These are phyloP conservation scores for Saussurea involucrata DNA, from an alignment of 129 eudicot genomes.

Conservation along the genomic window DNA sequence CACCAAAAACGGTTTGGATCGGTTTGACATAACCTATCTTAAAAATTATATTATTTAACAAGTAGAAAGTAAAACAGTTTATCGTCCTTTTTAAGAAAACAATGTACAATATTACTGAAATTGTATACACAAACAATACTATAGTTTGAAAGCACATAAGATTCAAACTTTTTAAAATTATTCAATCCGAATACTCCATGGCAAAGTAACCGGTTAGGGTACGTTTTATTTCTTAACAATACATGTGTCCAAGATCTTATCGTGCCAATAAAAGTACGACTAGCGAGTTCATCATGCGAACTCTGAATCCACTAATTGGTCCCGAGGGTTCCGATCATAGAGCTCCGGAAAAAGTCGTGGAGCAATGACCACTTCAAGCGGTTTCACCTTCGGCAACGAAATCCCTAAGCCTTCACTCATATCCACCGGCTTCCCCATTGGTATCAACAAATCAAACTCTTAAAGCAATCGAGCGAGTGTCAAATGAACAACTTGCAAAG, in stretches of 20 bases:
- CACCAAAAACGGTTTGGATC: too few relatives aligned
- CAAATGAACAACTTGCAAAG: conserved; percentile 17
- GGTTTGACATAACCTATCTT: too few relatives aligned
- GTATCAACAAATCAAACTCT: conserved; percentile 25
- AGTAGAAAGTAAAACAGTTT: too few relatives aligned
- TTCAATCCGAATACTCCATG: too few relatives aligned
- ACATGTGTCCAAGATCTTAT: neutral
- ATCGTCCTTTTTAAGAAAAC: too few relatives aligned
- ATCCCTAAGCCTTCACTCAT: conserved; percentile 20
- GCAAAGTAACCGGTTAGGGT: too few relatives aligned
- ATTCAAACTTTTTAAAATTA: too few relatives aligned
- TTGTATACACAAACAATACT: too few relatives aligned
- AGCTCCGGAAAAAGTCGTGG: conserved; percentile 21
- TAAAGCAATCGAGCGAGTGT: conserved; percentile 34
- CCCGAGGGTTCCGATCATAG: neutral
- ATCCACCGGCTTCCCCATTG: conserved; percentile 18
- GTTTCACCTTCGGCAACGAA: conserved; percentile 32
- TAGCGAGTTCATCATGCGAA: neutral
- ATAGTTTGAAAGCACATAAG: too few relatives aligned
- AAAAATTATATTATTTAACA: too few relatives aligned
- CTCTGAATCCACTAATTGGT: neutral
- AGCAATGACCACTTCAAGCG: conserved; percentile 27
- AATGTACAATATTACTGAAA: too few relatives aligned
- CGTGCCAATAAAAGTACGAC: neutral
- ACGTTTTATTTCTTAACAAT: too few relatives aligned